A percentile compares a stretch with the other conserved stretches of the same genome.
These are phyloP conservation scores for Lasiodiplodia hormozganensis DNA, from an alignment of 2,329 filamentous ascomycete species.

Conservation along the genomic window DNA sequence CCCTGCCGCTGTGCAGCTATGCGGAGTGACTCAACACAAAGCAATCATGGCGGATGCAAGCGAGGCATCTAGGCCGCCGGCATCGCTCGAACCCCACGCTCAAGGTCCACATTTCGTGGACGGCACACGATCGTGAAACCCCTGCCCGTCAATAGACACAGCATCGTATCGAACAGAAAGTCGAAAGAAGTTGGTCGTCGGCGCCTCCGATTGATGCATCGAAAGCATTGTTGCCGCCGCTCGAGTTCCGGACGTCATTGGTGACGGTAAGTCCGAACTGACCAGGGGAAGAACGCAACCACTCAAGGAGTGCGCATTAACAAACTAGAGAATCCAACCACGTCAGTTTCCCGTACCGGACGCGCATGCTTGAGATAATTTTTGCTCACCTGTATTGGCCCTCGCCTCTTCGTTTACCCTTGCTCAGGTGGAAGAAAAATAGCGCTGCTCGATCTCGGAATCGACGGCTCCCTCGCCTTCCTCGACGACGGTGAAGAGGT, in stretches of 20 bases:
- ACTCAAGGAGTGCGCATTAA: slow-evolving; percentile 3
- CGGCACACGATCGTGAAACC: background rate
- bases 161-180: background rate
- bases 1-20: slow-evolving; percentile 1
- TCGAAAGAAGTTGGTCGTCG: background rate
- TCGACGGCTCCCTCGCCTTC: slow-evolving; percentile 44
- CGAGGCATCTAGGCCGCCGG: background rate
- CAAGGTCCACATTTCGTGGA: background rate
- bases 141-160: background rate
- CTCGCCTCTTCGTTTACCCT: background rate
- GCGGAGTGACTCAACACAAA: background rate
- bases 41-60: background rate
- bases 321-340: slow-evolving; percentile 6
- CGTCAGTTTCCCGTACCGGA: background rate
- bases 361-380: background rate
- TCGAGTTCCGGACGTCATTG: background rate
- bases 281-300: background rate
- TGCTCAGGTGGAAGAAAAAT: slow-evolving; percentile 26
- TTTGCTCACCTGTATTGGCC: slow-evolving; percentile 6
- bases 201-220: slow-evolving; percentile 8
- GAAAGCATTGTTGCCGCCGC: background rate
- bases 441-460: slow-evolving; percentile 28
- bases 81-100: background rate
- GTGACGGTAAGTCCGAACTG: background rate
- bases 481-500: slow-evolving; percentile 51